phyloP scores from a whole-genome alignment of 2,329 filamentous ascomycete genomes.

The Ploettnerulaceae sp. region DNA sequence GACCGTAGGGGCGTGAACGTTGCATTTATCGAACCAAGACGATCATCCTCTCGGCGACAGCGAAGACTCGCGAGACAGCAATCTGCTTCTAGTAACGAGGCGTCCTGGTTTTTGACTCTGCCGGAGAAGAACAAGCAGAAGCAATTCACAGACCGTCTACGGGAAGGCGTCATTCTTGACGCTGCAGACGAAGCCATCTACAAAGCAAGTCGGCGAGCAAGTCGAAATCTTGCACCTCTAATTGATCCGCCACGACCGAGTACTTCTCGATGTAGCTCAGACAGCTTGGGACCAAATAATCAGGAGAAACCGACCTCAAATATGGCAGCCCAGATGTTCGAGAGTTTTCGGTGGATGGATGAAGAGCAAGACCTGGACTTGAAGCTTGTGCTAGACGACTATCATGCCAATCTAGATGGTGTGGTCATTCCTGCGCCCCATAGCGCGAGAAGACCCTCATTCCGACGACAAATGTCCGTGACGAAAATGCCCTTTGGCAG shows the following conservation, averaged over 20 bases:
- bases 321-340: conserved; percentile 43
- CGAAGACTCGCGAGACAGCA: conserved; percentile 30
- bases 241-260: conserved; percentile 29
- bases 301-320: conserved; percentile 16
- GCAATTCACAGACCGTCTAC: conserved; percentile 49
- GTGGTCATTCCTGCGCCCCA: conserved; percentile 43
- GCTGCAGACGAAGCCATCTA: conserved; percentile 54
- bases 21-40: conserved; percentile 25
- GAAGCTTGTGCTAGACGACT: conserved; percentile 63
- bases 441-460: conserved; percentile 52
- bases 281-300: conserved; percentile 10
- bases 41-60: conserved; percentile 26
- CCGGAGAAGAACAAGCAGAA: conserved; percentile 65
- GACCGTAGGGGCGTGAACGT: conserved; percentile 29
- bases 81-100: conserved; percentile 48
- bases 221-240: conserved; percentile 34
- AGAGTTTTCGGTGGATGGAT: conserved; percentile 70
- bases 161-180: conserved; percentile 50
- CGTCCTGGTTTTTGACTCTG: conserved; percentile 63
- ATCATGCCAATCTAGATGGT: conserved; percentile 58
- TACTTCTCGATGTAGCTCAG: conserved; percentile 26
- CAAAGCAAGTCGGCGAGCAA: conserved; percentile 41
- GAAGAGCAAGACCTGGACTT: conserved; percentile 67
- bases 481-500: conserved; percentile 59
- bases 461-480: conserved; percentile 68